Base-by-base conservation (phyloP, 108 stramenopile species). In the Nitzschia sp. region DNA sequence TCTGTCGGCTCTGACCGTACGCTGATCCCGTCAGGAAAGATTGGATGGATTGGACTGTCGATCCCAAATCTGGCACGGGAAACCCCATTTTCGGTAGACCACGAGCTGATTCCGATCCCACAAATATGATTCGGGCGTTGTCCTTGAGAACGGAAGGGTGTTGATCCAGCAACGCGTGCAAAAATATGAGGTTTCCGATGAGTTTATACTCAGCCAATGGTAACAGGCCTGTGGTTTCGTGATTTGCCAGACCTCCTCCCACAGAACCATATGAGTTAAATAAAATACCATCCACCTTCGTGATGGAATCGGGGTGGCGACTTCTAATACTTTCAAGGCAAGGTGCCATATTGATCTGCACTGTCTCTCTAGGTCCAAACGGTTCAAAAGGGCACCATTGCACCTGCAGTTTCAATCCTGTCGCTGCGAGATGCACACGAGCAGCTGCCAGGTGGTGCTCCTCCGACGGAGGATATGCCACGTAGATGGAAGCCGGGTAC, bases 21-120 rank as follows among this genome's bases (percentile, higher is more conserved):
- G 21, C 21, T 17, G 49, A 51, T 51, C 61, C 61, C 3, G 57
- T 69, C 35, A 3, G 26, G 30, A 9, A 15, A 32, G 34, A 2
- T 25, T 47, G 33, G 30, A 58, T 30, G 54, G 1, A 19, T 21
- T 54, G 54, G 56, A 0, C 8, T 15, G 34, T 28, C 21, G 34
- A 3, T 0, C 38, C 26, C 9, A 69, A 17, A 35, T 45, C 29
- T 6, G 68, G 68, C 29, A 59, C 56, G 8, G 68, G 68, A 29
- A 69, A 56, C 6, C 57, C 57, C 68, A 69, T 69, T 18, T 42
- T 56, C 0, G 68, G 68, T 35, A 69, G 47, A 29, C 68, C 68
- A n/a, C 68, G 18, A 9, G 68, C 68, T 35, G 68, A 54, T 59
- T 69, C 68, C 18, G 68, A 56, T 11, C 68, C 68, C 15, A 69